Evolutionary conservation across 768 basidiomycete genomes (phyloP), one percentile per base, ranked within the genome.

Genomic region (Tricholoma sp.): DNA sequence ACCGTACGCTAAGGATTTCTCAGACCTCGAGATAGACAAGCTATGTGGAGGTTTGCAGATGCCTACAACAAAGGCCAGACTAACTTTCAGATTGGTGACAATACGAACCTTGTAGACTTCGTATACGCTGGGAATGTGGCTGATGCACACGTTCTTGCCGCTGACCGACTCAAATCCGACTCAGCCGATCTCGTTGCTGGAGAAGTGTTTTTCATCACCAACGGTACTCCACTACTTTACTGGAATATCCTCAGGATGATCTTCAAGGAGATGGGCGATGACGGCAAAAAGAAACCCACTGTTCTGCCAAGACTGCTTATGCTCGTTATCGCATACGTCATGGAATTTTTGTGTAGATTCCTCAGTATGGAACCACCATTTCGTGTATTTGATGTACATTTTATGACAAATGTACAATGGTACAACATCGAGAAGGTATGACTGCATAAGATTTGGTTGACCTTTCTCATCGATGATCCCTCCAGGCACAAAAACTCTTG

Each of bases 1-100:
- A n/a, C n/a, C n/a, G n/a, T 12, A 3, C 10, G 20, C 44, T 45
- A 11, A 45, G 20, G 44, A 45, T 53, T 31, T 37, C 47, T 9
- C 62, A 88, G 86, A 0, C 86, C 87, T 3, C 85, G 89, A 8
- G 89, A 91, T 62, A 77, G 82, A 6, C 88, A 89, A 58, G 72
- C 80, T 60, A 77, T 89, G 57, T 72, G 74, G 1, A 83, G 83
- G 8, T 73, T 88, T 45, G 78, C 80, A 62, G 71, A 80, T 32
- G 86, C 80, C 2, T 78, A 85, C 68, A 50, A 55, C 10, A 62
- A 61, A 13, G 59, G 59, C 6, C 62, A 61, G 44, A 61, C 63
- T 4, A 44, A 3, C 13, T 17, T 53, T 37, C 45, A 36, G 34
- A 33, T 31, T 31, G 24, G 36, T 8, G 17, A 28, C 10, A 45